Base-by-base conservation (phyloP, 768 basidiomycete genomes). In the Boletus reticuloceps region DNA sequence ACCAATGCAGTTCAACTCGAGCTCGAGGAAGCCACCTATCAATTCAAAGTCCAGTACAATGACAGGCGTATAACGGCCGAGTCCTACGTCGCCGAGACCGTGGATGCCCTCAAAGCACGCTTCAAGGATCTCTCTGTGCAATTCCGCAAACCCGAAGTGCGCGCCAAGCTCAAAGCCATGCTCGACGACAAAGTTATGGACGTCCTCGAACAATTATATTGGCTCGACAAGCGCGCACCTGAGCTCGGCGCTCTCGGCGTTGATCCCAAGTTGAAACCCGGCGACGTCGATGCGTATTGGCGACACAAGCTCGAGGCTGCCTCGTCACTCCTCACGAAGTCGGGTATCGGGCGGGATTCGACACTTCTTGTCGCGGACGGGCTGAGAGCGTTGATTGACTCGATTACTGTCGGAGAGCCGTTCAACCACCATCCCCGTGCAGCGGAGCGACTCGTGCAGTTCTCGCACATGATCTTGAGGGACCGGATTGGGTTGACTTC, bases 1-100 rank as follows among this genome's bases (percentile, higher is more conserved):
- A 91, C 92, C 55, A 98, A 98, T 72, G 94, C 94, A 4, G 97
- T 98, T 11, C 94, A 97, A 64, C 83, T 98, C 38, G 97, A 99
- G 69, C 79, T 99, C 10, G 97, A 99, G 72, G 97, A 98, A 65
- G 87, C 97, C 3, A 88, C 87, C 13, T 99, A 99, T 70, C 97
- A 98, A 71, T 99, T 99, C 83, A 99, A 99, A 74, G 97, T 99
- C 3, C 89, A 95, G 70, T 93, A 92, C 75, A 99, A 99, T 67
- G 97, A 99, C 73, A 86, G 93, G 22, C 83, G 92, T 22, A 91
- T 98, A 56, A 89, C 91, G 1, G 87, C 97, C 12, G 97, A 99
- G 71, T 94, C 93, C 2, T 99, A 99, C 69, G 92, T 99, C 46
- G 95, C 97, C 8, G 97, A 98, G 74, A 94, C 95, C 3, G 88